phyloP scores from a whole-genome alignment of 768 basidiomycete genomes.

The Rhodotorula graminis region DNA sequence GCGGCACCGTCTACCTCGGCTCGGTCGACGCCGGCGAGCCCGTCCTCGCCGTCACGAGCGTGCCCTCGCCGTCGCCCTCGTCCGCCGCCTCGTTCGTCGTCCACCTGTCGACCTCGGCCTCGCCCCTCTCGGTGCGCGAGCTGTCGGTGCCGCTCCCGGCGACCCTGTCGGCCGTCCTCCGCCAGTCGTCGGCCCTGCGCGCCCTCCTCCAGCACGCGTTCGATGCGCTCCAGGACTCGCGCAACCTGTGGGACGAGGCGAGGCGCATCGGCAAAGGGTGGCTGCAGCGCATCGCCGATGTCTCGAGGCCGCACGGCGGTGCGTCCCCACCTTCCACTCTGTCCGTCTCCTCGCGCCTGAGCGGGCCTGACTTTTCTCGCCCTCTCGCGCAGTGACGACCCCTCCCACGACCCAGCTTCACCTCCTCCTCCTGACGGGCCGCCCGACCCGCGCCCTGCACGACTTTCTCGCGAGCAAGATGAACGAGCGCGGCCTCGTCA shows the following conservation, averaged over 20 bases:
- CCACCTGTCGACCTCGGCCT: not conserved
- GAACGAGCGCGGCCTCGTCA: constrained; percentile 39
- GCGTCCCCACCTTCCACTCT: not conserved
- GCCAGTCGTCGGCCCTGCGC: constrained; percentile 16
- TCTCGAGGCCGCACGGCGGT: constrained; percentile 27
- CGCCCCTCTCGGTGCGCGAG: not conserved
- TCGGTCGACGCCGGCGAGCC: not conserved
- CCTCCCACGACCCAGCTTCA: constrained; percentile 22
- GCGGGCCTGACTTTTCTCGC: too few species aligned
- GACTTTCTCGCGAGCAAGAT: constrained; percentile 41
- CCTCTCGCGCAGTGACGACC: constrained; percentile 4
- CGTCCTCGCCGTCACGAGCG: not conserved
- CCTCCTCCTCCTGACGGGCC: constrained; percentile 39
- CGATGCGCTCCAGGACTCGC: constrained; percentile 34
- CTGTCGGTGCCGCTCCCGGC: constrained; percentile 15
- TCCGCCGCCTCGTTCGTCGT: not conserved
- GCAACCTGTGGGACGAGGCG: constrained; percentile 37
- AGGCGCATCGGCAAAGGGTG: constrained; percentile 34
- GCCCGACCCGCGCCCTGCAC: constrained; percentile 24
- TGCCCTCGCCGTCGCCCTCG: not conserved
- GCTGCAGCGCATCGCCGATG: constrained; percentile 33
- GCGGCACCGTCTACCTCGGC: constrained; percentile 35
- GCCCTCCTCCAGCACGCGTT: constrained; percentile 24
- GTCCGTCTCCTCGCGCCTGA: too few species aligned
- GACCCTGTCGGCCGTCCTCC: constrained; percentile 10